Evolutionary conservation across 2,329 filamentous ascomycete species (phyloP).

Genomic region (Alternaria metachromatica): DNA sequence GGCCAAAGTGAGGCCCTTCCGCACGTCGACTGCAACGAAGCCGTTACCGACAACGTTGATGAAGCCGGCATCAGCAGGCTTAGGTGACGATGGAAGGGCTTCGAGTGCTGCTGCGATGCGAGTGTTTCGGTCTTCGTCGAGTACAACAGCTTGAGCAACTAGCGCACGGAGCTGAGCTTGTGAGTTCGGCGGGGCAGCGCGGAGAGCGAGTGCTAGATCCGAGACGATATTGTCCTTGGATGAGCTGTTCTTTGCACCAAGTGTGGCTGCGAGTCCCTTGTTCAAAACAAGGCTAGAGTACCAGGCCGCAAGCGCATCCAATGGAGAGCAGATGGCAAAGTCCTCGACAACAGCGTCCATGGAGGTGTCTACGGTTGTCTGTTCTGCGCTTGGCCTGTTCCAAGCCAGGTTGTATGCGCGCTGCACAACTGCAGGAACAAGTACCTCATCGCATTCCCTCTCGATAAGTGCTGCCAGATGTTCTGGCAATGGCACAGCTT

Average conservation of each 20-base stretch:
- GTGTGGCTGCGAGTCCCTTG: constrained; percentile 68
- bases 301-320: constrained; percentile 92
- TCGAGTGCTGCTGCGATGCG: constrained; percentile 62
- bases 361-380: constrained; percentile 69
- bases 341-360: constrained; percentile 88
- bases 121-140: constrained; percentile 58
- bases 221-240: constrained; percentile 54
- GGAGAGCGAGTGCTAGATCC: constrained; percentile 72
- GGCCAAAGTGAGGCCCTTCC: constrained; percentile 64
- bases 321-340: constrained; percentile 79
- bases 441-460: constrained; percentile 80
- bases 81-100: constrained; percentile 53
- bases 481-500: constrained; percentile 73
- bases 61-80: constrained; percentile 46
- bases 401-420: constrained; percentile 89
- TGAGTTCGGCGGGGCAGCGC: constrained; percentile 78
- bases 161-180: constrained; percentile 67
- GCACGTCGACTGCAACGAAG: constrained; percentile 64
- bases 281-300: constrained; percentile 80
- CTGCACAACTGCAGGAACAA: constrained; percentile 79
- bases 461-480: constrained; percentile 79
- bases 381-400: constrained; percentile 77
- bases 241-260: constrained; percentile 62
- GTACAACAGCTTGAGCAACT: constrained; percentile 65
- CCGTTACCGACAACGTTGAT: constrained; percentile 61